Evolutionary conservation across 164 flowering plant species (phyloP), one percentile per base, ranked within the genome.

Genomic region (Akebia trifoliata): DNA sequence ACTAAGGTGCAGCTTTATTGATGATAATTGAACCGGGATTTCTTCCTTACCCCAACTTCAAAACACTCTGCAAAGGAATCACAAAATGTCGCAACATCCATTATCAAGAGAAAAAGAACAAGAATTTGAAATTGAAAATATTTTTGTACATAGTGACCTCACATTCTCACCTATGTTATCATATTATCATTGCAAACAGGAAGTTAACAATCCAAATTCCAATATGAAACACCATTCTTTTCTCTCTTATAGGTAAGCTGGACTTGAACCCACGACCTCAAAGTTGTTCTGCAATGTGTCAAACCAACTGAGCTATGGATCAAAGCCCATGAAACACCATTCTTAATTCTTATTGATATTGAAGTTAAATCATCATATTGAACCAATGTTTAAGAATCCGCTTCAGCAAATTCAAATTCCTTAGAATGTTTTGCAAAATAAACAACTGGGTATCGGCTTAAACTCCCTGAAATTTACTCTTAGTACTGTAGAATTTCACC

Each of bases 41-140:
- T 30, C 28, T 25, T 30, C 50, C 59, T 25, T 25, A 20, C 12
- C 35, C n/a, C 5, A 24, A 29, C 48, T 56, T 54, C 34, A 53
- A 9, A 22, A 21, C 7, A 20, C 39, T 35, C 25, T 48, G 15
- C 51, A 30, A 12, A 4, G 25, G n/a, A 46, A 11, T 28, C 20
- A 12, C 22, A 4, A 15, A 15, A 7, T 26, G 57, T 20, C 26
- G 14, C 44, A 29, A 21, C 0, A 22, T 35, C 39, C 14, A 28
- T 34, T 35, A 11, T 8, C 30, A 10, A 24, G n/a, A 10, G 40
- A 36, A 20, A 14, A 32, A 32, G n/a, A 52, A 18, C 15, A 35
- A 7, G 12, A 17, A 26, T 0, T 34, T 8, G 15, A 22, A 35
- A 21, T 21, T 4, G 42, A 35, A 28, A 14, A 21, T 17, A 34